Conservation (phyloP, 805 yeast genomes). For the Yamadazyma olivae region DNA sequence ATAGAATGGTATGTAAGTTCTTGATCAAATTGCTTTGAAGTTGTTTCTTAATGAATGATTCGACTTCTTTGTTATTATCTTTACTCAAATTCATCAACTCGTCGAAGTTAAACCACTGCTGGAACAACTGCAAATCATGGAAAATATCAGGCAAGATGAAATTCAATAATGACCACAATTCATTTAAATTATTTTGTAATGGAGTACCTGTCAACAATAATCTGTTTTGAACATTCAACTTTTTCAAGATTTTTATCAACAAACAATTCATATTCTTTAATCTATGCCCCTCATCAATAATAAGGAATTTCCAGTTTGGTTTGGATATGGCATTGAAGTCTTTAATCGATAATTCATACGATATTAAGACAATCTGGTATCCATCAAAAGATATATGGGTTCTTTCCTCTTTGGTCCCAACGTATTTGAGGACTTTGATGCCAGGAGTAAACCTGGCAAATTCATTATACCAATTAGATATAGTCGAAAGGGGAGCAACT, state of each 20-base stretch:
- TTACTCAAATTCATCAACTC: conserved; percentile 41
- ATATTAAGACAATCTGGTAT: conserved; percentile 64
- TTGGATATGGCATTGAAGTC: conserved; percentile 47
- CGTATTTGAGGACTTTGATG: conserved; percentile 59
- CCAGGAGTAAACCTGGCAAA: conserved; percentile 70
- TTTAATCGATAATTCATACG: conserved; percentile 75
- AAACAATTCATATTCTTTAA: conserved; percentile 80
- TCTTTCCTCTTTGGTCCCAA: conserved; percentile 63
- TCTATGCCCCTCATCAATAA: conserved; percentile 96
- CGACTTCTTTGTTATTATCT: conserved; percentile 32
- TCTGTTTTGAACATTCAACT: conserved; percentile 65
- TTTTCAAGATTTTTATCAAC: conserved; percentile 68
- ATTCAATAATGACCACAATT: conserved; percentile 88
- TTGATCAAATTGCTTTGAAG: conserved; percentile 53
- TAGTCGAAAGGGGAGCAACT: conserved; percentile 80
- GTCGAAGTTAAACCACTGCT: conserved; percentile 90
- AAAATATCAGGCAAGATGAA: conserved; percentile 92
- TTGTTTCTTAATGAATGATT: conserved; percentile 54
- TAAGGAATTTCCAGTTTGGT: conserved; percentile 70
- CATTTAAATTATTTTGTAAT: conserved; percentile 83
- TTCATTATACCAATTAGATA: conserved; percentile 82
- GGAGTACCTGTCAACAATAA: conserved; percentile 94
- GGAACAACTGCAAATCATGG: conserved; percentile 83
- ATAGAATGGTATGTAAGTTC: conserved; percentile 80
- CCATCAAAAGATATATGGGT: conserved; percentile 13